Conservation (phyloP, 139 green algal genomes). For the Closterium sp. region DNA sequence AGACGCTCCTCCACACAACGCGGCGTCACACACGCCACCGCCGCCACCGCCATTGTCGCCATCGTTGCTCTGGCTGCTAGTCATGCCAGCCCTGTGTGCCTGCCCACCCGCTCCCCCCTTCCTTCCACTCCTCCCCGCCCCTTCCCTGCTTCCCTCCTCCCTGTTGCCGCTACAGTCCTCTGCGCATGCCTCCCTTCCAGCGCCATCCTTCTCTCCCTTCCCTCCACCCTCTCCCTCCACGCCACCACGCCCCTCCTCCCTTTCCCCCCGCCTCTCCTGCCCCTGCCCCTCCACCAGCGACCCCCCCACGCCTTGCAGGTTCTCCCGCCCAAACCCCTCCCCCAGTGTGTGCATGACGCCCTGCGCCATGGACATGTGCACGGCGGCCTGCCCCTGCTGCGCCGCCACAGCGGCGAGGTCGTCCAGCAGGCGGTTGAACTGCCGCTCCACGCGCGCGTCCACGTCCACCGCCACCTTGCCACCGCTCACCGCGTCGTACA, state of each 20-base stretch:
- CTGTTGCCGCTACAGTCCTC: background rate
- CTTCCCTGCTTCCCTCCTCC: background rate
- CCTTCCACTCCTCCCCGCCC: background rate
- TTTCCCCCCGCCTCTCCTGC: background rate
- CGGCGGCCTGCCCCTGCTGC: conserved; percentile 5
- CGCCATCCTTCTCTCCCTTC: background rate
- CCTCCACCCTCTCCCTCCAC: background rate
- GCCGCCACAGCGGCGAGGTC: conserved; percentile 46
- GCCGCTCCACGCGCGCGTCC: conserved; percentile 57
- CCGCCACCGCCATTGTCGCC: background rate
- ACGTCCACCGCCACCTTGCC: conserved; percentile 38
- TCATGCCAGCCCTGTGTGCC: background rate
- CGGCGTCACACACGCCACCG: background rate
- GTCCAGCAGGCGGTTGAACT: conserved; percentile 71
- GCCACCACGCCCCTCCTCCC: background rate
- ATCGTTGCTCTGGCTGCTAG: background rate
- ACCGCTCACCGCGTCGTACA: conserved; percentile 66
- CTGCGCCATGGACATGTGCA: conserved; percentile 30
- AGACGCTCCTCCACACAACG: background rate
- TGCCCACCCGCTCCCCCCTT: background rate
- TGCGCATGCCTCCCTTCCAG: background rate
- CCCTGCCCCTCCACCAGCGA: background rate
- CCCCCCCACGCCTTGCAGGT: background rate
- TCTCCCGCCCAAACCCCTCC: conserved; percentile 7
- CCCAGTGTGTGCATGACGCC: conserved; percentile 37